These are phyloP conservation scores for Stachybotrys chartarum DNA, from an alignment of 2,329 filamentous ascomycete species.

Conservation along the genomic window DNA sequence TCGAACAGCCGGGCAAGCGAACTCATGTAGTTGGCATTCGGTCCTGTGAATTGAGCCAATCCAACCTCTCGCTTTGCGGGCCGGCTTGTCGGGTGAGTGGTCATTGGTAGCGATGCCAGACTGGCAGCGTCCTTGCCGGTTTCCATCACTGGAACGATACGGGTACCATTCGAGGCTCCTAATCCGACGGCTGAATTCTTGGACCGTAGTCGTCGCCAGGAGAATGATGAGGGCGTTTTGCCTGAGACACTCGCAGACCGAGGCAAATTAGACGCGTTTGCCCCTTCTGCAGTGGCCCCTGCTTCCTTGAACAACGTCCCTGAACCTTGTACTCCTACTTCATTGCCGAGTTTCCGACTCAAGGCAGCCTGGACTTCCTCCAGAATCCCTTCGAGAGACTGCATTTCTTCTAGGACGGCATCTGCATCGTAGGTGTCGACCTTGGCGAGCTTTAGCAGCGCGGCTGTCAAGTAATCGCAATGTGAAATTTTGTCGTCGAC, in stretches of 20 bases:
- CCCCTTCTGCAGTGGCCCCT: slow-evolving; percentile 38
- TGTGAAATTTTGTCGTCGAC: slow-evolving; percentile 91
- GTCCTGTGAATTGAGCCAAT: slow-evolving; percentile 68
- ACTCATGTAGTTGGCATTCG: slow-evolving; percentile 85
- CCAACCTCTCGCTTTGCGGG: slow-evolving; percentile 65
- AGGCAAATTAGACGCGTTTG: slow-evolving; percentile 33
- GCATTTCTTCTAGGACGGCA: slow-evolving; percentile 89
- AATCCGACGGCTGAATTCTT: slow-evolving; percentile 73
- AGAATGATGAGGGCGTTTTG: slow-evolving; percentile 59
- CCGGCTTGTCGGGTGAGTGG: slow-evolving; percentile 53
- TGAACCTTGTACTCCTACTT: slow-evolving; percentile 77
- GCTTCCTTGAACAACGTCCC: slow-evolving; percentile 70
- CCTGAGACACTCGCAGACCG: slow-evolving; percentile 56
- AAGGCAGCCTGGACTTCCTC: slow-evolving; percentile 76
- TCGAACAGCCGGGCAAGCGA: slow-evolving; percentile 87
- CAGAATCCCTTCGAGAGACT: slow-evolving; percentile 74
- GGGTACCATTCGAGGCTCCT: slow-evolving; percentile 34
- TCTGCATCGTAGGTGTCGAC: slow-evolving; percentile 90
- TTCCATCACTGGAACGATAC: slow-evolving; percentile 11
- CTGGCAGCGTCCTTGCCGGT: slow-evolving; percentile 33
- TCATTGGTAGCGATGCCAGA: slow-evolving; percentile 74
- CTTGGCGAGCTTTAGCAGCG: slow-evolving; percentile 71
- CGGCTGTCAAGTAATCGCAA: slow-evolving; percentile 85
- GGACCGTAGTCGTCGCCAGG: slow-evolving; percentile 81
- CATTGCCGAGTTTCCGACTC: slow-evolving; percentile 80